These are phyloP conservation scores for Neurospora hispaniola DNA, from an alignment of 495 filamentous ascomycete genomes.

Conservation along the genomic window DNA sequence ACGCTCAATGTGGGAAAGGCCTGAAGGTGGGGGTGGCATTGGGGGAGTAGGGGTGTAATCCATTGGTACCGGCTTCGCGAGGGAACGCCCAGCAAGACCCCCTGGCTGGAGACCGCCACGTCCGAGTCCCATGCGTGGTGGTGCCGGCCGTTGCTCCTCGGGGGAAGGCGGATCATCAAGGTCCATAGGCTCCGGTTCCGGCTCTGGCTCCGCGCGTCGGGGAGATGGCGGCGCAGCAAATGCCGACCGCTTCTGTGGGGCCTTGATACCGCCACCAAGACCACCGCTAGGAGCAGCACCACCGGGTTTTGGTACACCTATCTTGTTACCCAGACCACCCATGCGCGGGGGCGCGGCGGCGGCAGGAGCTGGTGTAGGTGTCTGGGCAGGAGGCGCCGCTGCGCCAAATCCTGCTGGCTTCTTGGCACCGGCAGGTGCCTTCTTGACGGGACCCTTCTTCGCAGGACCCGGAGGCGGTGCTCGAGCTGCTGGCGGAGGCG, in stretches of 20 bases:
- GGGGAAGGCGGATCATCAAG: not conserved
- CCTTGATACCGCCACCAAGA: constrained; percentile 53
- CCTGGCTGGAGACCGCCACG: constrained; percentile 35
- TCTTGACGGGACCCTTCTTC: constrained; percentile 37
- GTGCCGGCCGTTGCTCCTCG: constrained; percentile 31
- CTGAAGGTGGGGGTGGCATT: constrained; percentile 41
- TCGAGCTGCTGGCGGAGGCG: constrained; percentile 53
- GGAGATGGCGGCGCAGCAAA: constrained; percentile 50
- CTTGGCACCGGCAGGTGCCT: constrained; percentile 30
- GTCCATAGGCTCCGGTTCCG: constrained; percentile 13
- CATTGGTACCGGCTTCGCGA: constrained; percentile 60
- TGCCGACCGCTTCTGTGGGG: constrained; percentile 49
- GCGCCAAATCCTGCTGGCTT: constrained; percentile 21
- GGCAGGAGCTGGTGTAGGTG: constrained; percentile 30
- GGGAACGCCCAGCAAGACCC: constrained; percentile 73
- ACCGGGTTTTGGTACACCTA: constrained; percentile 51
- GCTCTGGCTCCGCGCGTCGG: constrained; percentile 20
- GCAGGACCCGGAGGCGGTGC: constrained; percentile 41
- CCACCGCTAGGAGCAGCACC: not conserved
- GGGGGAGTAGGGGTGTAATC: constrained; percentile 28
- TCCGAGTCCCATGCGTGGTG: constrained; percentile 57
- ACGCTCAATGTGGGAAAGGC: constrained; percentile 61
- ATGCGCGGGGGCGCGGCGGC: constrained; percentile 39
- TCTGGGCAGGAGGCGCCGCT: constrained; percentile 30
- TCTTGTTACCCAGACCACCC: constrained; percentile 47